Evolutionary conservation across 2,329 filamentous ascomycete genomes (phyloP).

Genomic region (Pestalotiopsis sp.): DNA sequence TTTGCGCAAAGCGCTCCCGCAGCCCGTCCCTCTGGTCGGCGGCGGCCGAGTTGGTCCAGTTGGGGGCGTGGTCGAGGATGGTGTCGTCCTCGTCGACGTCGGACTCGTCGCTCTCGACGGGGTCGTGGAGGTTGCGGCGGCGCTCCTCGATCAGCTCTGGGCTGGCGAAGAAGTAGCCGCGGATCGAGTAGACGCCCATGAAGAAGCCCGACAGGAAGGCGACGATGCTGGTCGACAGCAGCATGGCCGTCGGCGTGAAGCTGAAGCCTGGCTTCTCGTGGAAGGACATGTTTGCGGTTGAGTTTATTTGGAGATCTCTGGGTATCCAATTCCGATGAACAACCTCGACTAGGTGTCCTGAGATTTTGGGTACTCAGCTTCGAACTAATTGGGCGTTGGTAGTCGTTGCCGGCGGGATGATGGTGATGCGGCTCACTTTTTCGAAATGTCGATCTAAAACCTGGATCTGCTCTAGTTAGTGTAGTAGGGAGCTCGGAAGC

Average conservation of each 20-base stretch:
- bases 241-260: slow-evolving; percentile 53
- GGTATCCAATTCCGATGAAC: background rate
- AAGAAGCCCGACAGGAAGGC: slow-evolving; percentile 79
- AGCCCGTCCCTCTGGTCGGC: slow-evolving; percentile 63
- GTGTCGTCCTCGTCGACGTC: slow-evolving; percentile 65
- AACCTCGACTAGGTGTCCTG: background rate
- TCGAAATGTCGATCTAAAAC: background rate
- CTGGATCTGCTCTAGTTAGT: background rate
- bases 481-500: background rate
- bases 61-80: slow-evolving; percentile 66
- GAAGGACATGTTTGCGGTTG: slow-evolving; percentile 34
- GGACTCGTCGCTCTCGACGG: slow-evolving; percentile 70
- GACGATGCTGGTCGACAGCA: slow-evolving; percentile 74
- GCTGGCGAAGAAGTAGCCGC: slow-evolving; percentile 58
- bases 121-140: slow-evolving; percentile 57
- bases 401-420: background rate
- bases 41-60: slow-evolving; percentile 65
- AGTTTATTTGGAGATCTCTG: background rate
- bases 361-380: background rate
- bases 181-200: slow-evolving; percentile 73
- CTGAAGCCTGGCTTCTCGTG: slow-evolving; percentile 27
- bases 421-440: slow-evolving; percentile 4
- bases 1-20: slow-evolving; percentile 17
- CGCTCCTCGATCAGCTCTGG: slow-evolving; percentile 59
- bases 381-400: background rate